phyloP scores from a whole-genome alignment of 495 filamentous ascomycete genomes.

The Annulohypoxylon bovei region DNA sequence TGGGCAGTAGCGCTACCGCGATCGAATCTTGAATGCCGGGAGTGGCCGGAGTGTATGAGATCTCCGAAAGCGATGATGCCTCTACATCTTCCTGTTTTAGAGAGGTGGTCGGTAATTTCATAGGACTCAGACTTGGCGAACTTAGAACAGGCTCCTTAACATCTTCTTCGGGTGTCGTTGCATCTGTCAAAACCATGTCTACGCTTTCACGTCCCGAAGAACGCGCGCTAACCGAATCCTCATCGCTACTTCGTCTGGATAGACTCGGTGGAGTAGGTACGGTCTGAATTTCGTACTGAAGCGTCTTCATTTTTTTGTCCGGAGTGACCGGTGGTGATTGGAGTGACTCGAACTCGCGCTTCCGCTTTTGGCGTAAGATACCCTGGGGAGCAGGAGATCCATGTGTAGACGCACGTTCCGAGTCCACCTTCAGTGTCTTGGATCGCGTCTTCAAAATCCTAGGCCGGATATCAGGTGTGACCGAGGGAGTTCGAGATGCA shows the following conservation, averaged over 20 bases:
- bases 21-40: slow-evolving; percentile 33
- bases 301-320: slow-evolving; percentile 53
- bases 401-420: slow-evolving; percentile 45
- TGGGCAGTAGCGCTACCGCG: slow-evolving; percentile 32
- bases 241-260: slow-evolving; percentile 43
- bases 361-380: slow-evolving; percentile 47
- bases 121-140: slow-evolving; percentile 52
- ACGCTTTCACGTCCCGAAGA: slow-evolving; percentile 37
- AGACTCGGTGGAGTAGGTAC: slow-evolving; percentile 35
- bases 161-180: slow-evolving; percentile 54
- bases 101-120: slow-evolving; percentile 35
- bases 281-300: slow-evolving; percentile 46
- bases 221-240: slow-evolving; percentile 33
- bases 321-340: slow-evolving; percentile 59
- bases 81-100: slow-evolving; percentile 48
- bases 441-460: slow-evolving; percentile 50
- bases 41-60: slow-evolving; percentile 38
- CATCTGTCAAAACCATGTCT: slow-evolving; percentile 51
- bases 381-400: slow-evolving; percentile 30
- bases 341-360: slow-evolving; percentile 45
- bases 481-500: slow-evolving; percentile 56
- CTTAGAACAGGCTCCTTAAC: slow-evolving; percentile 46
- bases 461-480: slow-evolving; percentile 60
- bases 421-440: slow-evolving; percentile 43
- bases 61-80: slow-evolving; percentile 34